Conservation (phyloP, 2,329 filamentous ascomycete genomes). For the Trematosphaeria pertusa region DNA sequence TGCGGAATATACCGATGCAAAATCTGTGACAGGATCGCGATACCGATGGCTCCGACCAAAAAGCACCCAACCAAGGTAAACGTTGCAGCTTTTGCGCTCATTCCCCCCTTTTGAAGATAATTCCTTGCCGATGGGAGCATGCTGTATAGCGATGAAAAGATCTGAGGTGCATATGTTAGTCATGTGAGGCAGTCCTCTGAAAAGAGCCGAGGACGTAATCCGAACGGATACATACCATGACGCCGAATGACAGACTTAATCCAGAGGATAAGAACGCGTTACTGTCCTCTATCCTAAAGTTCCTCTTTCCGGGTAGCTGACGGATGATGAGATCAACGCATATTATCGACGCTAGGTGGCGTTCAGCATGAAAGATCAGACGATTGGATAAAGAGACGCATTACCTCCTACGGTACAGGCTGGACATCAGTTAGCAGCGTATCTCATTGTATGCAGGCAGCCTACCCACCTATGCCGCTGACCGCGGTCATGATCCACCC, state of each 20-base stretch:
- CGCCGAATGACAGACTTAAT: conserved; percentile 90
- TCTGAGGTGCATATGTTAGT: conserved; percentile 58
- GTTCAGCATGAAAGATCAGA: conserved; percentile 18
- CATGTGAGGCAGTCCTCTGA: neutral
- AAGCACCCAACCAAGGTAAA: conserved; percentile 75
- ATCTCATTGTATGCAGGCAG: conserved; percentile 9
- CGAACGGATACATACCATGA: conserved; percentile 73
- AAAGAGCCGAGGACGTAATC: neutral
- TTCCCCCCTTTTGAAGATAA: conserved; percentile 75
- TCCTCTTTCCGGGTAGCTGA: conserved; percentile 72
- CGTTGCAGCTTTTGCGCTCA: conserved; percentile 70
- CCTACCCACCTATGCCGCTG: conserved; percentile 73
- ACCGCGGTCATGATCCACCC: conserved; percentile 91
- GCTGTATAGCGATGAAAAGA: conserved; percentile 90
- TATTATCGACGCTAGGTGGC: conserved; percentile 74
- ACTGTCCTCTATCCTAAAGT: conserved; percentile 89
- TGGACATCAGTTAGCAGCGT: conserved; percentile 26
- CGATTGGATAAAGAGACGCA: too few relatives aligned
- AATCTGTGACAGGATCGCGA: conserved; percentile 74
- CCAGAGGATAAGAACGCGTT: conserved; percentile 87
- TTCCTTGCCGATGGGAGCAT: conserved; percentile 88
- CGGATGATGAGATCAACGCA: conserved; percentile 83
- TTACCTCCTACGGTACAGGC: conserved; percentile 49
- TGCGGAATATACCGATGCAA: conserved; percentile 78
- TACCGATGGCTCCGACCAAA: conserved; percentile 74